A percentile compares a stretch with the other conserved stretches of the same genome.
phyloP scores from a whole-genome alignment of 176 grass and related monocot genomes.

The Eleusine coracana region DNA sequence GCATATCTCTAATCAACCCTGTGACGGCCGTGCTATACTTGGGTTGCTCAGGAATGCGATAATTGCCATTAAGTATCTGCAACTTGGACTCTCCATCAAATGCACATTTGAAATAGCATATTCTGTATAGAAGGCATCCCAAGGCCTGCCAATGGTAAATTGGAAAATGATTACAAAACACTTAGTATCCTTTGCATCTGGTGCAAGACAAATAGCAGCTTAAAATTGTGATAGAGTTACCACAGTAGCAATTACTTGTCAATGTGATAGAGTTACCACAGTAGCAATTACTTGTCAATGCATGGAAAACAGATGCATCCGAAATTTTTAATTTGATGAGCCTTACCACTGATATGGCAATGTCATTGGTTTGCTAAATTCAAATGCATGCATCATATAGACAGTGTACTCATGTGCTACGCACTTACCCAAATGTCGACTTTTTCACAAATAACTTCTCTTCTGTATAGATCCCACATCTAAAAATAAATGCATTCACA shows the following conservation, averaged over 20 bases:
- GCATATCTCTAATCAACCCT: conserved; percentile 71
- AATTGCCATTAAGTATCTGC: conserved; percentile 89
- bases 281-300: conserved; percentile 14
- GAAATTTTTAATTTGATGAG: conserved; percentile 17
- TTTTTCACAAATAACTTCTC: conserved; percentile 85
- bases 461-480: conserved; percentile 98
- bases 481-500: conserved; percentile 40
- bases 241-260: conserved; percentile 11
- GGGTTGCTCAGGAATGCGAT: conserved; percentile 74
- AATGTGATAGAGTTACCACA: conserved; percentile 5
- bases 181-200: background rate
- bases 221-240: conserved; percentile 6
- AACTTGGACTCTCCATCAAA: conserved; percentile 95
- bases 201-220: conserved; percentile 29
- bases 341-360: background rate
- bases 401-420: conserved; percentile 17
- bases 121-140: conserved; percentile 86
- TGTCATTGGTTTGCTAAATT: conserved; percentile 16
- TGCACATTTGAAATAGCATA: conserved; percentile 85
- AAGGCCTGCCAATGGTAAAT: conserved; percentile 58
- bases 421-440: conserved; percentile 81
- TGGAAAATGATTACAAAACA: conserved; percentile 27
- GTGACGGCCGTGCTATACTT: conserved; percentile 57
- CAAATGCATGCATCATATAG: conserved; percentile 12
- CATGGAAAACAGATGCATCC: background rate